Conservation (phyloP, 805 yeast species). For the Wickerhamomyces canadensis region DNA sequence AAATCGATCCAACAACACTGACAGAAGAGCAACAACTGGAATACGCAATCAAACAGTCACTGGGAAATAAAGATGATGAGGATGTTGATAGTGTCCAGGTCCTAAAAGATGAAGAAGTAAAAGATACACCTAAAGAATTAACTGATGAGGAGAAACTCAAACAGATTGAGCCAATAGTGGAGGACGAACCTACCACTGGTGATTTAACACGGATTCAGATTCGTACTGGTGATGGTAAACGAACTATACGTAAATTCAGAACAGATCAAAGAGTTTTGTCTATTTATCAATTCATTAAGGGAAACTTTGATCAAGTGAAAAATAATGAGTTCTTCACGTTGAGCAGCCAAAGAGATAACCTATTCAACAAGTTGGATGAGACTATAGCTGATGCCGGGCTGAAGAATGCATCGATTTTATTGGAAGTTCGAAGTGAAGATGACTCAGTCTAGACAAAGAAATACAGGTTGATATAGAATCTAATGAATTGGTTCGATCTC, state of each 20-base stretch:
- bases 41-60: constrained; percentile 64
- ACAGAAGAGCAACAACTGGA: constrained; percentile 83
- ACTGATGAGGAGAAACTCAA: constrained; percentile 42
- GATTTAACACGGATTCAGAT: constrained; percentile 63
- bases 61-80: constrained; percentile 31
- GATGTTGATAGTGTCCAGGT: constrained; percentile 21
- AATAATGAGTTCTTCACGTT: constrained; percentile 41
- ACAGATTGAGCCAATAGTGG: constrained; percentile 42
- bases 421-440: constrained; percentile 39
- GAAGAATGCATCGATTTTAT: constrained; percentile 71
- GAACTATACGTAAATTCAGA: constrained; percentile 67
- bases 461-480: too few species aligned
- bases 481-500: too few species aligned
- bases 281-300: constrained; percentile 66
- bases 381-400: constrained; percentile 73
- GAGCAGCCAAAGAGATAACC: constrained; percentile 39
- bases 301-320: constrained; percentile 39
- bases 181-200: constrained; percentile 51
- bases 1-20: constrained; percentile 57
- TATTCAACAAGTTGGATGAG: constrained; percentile 45
- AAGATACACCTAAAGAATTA: constrained; percentile 15
- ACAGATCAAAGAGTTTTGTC: constrained; percentile 50
- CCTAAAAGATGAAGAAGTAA: constrained; percentile 1
- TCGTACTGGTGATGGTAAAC: constrained; percentile 76
- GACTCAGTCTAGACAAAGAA: neutral